Percentiles rank a stretch among this genome's conserved stretches.
Evolutionary conservation across 139 green algal genomes (phyloP).

Genomic region (Tetradesmus lagerheimii): DNA sequence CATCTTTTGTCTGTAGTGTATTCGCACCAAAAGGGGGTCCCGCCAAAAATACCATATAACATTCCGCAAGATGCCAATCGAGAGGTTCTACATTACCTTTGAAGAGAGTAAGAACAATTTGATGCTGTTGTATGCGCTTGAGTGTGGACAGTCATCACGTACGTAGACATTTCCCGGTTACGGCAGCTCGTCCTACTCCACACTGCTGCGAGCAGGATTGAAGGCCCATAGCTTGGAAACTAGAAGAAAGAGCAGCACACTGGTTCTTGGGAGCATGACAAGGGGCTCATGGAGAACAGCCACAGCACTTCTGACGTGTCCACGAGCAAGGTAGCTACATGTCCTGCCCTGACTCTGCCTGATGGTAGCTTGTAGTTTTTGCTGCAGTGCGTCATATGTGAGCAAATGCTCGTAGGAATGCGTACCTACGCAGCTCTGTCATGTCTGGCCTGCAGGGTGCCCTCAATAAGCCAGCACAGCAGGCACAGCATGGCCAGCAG

Average conservation of each 20-base stretch:
- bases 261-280: too few species aligned
- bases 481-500: conserved; percentile 9
- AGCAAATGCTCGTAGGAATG: too few species aligned
- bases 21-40: background rate
- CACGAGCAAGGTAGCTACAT: background rate
- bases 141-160: background rate
- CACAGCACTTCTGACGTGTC: background rate
- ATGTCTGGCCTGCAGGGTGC: background rate
- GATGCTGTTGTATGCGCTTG: background rate
- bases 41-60: background rate
- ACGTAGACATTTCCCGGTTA: background rate
- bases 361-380: background rate
- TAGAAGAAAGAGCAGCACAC: too few species aligned
- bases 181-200: background rate
- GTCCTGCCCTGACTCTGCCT: background rate
- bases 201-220: background rate
- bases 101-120: too few species aligned
- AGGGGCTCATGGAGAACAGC: background rate
- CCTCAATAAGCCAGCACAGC: background rate
- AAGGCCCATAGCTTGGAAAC: background rate
- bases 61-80: background rate
- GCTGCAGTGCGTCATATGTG: too few species aligned
- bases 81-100: too few species aligned
- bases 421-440: background rate
- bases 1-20: too few species aligned